Conservation (phyloP, 2,329 filamentous ascomycete species). For the Diplodia mutila region DNA sequence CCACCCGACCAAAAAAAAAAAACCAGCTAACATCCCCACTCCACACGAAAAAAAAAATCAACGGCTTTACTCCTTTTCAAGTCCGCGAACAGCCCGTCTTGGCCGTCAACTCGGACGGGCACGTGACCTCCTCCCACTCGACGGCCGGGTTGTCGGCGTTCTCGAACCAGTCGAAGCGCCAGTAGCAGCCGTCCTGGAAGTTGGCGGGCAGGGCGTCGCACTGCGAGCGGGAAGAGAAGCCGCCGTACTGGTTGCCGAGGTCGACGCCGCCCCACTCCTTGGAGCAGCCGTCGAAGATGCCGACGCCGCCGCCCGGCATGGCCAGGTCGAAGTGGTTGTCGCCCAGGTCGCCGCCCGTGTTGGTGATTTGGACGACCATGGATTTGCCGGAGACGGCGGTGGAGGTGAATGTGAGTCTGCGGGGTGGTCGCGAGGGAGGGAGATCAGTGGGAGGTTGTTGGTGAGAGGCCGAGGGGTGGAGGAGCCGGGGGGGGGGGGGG, state of each 20-base stretch:
- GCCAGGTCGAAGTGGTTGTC: conserved; percentile 63
- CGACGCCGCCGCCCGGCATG: conserved; percentile 58
- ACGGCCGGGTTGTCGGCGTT: conserved; percentile 62
- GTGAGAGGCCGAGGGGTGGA: no score
- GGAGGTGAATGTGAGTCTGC: conserved; percentile 58
- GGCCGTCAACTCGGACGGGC: conserved; percentile 55
- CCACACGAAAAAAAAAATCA: no score
- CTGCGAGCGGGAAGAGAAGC: conserved; percentile 55
- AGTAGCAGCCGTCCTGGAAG: conserved; percentile 63
- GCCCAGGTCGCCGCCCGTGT: conserved; percentile 62
- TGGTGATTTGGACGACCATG: conserved; percentile 65
- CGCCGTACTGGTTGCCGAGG: conserved; percentile 64
- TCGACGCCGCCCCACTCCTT: conserved; percentile 54
- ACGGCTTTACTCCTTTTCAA: neutral
- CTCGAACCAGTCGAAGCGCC: conserved; percentile 68
- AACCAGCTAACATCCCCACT: no score
- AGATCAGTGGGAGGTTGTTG: neutral
- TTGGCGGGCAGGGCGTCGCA: conserved; percentile 59
- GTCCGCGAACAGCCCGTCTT: conserved; percentile 47
- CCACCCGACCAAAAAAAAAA: no score
- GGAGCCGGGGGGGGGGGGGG: no score
- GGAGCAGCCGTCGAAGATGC: conserved; percentile 58
- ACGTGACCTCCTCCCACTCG: conserved; percentile 60
- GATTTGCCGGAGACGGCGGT: conserved; percentile 59
- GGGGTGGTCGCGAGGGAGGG: neutral